Base-by-base conservation (phyloP, 805 yeast genomes). In the Pichia membranifaciens region DNA sequence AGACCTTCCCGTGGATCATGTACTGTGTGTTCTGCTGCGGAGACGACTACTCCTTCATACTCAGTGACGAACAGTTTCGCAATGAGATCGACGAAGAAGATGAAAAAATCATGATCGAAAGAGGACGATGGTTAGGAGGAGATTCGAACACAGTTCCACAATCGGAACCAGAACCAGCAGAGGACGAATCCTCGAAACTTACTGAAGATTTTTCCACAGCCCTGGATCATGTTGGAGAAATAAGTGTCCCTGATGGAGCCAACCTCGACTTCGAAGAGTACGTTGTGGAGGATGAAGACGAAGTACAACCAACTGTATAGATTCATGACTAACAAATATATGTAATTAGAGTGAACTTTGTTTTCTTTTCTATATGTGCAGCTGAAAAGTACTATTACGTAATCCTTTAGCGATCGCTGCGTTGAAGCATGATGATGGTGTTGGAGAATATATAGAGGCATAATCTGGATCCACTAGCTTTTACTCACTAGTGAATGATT, bases 1-100 rank as follows among this genome's bases (percentile, higher is more conserved):
- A 67, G 47, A 76, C 86, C 37, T 84, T 85, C 58, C 90, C 93
- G 0, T 85, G 95, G 95, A 83, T 85, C 1, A 70, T 84, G 45
- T 83, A 84, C 57, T 65, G 73, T 49, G 74, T 76, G 4, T 52
- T 62, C 33, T 75, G 69, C 23, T 35, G 49, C 7, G 45, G 52
- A 20, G 59, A 56, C 29, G 67, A 63, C 43, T 64, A 64, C 44
- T 48, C 57, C 3, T 64, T 64, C 47, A 47, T 53, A n/a, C 29
- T 64, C 12, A 48, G 57, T 23, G 58, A 54, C 13, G 58, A 59
- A 12, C 59, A 57, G 29, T 55, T 62, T 22, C 31, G 25, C 2
- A 49, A 50, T 25, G 57, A 53, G 2, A 33, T 60, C 12, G 45
- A 37, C 6, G 36, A 43, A 4, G 44, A 44, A 23, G 29, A 22